These are phyloP conservation scores for Penicillium hesseltinei DNA, from an alignment of 2,329 filamentous ascomycete genomes.

Conservation along the genomic window DNA sequence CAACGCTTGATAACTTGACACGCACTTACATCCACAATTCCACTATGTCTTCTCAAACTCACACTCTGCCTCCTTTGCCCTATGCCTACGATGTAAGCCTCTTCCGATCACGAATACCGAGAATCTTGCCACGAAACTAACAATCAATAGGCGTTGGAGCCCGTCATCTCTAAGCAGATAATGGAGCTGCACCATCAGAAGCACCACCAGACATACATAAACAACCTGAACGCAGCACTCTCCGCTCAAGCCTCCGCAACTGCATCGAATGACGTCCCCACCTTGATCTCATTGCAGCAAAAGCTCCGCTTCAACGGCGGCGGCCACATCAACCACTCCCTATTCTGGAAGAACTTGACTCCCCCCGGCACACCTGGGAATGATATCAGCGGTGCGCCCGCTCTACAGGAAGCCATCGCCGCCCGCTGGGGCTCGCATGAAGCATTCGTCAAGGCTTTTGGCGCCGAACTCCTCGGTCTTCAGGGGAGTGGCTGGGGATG, in stretches of 20 bases:
- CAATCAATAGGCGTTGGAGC: constrained; percentile 70
- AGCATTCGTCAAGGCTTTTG: constrained; percentile 65
- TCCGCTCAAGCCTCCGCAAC: constrained; percentile 62
- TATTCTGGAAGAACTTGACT: constrained; percentile 85
- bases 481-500: constrained; percentile 89
- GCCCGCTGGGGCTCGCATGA: constrained; percentile 67
- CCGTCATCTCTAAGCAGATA: constrained; percentile 75
- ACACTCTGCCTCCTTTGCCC: constrained; percentile 63
- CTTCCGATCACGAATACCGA: background rate
- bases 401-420: constrained; percentile 60
- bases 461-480: constrained; percentile 63
- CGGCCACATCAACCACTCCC: constrained; percentile 87
- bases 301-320: constrained; percentile 85
- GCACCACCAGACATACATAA: constrained; percentile 92
- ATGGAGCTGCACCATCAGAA: constrained; percentile 94
- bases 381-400: constrained; percentile 52
- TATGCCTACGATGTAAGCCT: constrained; percentile 68
- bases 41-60: constrained; percentile 41
- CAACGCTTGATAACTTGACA: background rate
- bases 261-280: constrained; percentile 57
- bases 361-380: constrained; percentile 61
- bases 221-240: constrained; percentile 75
- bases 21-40: background rate
- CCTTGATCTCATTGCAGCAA: constrained; percentile 65
- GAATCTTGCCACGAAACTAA: constrained; percentile 50